A percentile compares a stretch with the other conserved stretches of the same genome.
Conservation (phyloP, 2,329 filamentous ascomycete species). For the Dothideomycetidae sp. region DNA sequence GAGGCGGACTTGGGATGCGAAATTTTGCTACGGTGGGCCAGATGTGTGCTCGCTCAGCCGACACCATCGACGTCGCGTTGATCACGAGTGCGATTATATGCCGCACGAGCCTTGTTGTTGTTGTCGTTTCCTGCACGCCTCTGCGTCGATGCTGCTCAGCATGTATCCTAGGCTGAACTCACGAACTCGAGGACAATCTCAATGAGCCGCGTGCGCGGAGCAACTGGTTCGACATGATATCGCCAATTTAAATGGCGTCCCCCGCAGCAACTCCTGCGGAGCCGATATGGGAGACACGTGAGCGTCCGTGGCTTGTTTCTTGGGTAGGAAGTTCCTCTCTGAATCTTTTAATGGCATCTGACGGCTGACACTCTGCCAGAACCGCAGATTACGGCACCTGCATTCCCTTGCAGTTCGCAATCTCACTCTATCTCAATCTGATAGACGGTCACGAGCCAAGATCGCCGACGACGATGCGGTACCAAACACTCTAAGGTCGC, state of each 20-base stretch:
- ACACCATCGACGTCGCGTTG: not conserved
- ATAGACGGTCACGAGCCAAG: conserved; percentile 34
- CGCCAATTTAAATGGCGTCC: conserved; percentile 8
- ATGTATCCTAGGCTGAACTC: too few species aligned
- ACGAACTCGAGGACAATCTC: too few species aligned
- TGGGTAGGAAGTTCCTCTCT: conserved; percentile 25
- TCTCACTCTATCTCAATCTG: conserved; percentile 49
- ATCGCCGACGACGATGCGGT: conserved; percentile 66
- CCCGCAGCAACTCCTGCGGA: conserved; percentile 6
- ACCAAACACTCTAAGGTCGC: conserved; percentile 50
- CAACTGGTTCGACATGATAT: conserved; percentile 4
- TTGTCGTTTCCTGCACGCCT: too few species aligned
- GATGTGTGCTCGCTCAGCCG: conserved; percentile 3
- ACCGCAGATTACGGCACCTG: conserved; percentile 77
- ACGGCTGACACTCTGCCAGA: conserved; percentile 35
- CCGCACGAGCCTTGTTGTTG: too few species aligned
- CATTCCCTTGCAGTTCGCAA: conserved; percentile 80
- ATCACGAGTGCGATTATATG: too few species aligned
- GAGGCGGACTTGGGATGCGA: not conserved
- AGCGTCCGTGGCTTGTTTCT: conserved; percentile 38
- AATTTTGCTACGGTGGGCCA: conserved; percentile 1
- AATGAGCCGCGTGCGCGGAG: not conserved
- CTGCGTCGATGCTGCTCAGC: too few species aligned
- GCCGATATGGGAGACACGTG: conserved; percentile 22
- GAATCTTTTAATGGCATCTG: too few species aligned